Conservation (phyloP, 1,284 basidiomycete species). For the Tilletia walkeri region DNA sequence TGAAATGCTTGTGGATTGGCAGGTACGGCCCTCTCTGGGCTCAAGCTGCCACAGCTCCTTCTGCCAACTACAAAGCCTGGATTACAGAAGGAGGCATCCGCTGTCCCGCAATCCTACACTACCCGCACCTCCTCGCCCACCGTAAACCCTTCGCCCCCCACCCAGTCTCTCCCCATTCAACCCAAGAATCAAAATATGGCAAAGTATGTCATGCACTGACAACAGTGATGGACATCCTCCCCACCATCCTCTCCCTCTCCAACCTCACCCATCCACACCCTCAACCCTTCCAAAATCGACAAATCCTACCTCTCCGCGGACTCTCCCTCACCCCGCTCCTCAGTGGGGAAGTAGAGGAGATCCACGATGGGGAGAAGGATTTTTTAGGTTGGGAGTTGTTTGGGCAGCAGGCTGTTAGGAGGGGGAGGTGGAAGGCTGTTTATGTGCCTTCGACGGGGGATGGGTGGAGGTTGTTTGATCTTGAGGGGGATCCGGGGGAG, state of each 20-base stretch:
- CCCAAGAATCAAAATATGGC: not conserved
- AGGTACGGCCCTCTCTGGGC: conserved; percentile 44
- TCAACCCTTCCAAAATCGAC: conserved; percentile 15
- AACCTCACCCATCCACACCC: conserved; percentile 28
- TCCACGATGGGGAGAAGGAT: conserved; percentile 23
- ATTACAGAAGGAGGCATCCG: conserved; percentile 52
- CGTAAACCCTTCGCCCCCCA: not conserved
- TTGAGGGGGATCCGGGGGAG: conserved; percentile 47
- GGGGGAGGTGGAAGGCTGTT: conserved; percentile 44
- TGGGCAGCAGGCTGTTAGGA: conserved; percentile 41
- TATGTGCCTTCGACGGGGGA: conserved; percentile 32
- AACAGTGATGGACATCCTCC: conserved; percentile 55
- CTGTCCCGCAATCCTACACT: conserved; percentile 38
- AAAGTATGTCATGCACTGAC: conserved; percentile 32
- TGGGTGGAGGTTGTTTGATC: conserved; percentile 46
- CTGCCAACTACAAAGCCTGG: conserved; percentile 46
- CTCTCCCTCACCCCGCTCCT: conserved; percentile 28
- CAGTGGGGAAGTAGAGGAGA: conserved; percentile 17
- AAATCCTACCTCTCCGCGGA: conserved; percentile 22
- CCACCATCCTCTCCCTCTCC: conserved; percentile 52
- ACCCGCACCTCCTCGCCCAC: conserved; percentile 19
- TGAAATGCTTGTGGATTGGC: not conserved
- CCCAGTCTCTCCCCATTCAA: not conserved
- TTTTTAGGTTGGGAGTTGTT: conserved; percentile 38
- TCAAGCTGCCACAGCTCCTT: conserved; percentile 52